phyloP scores from a whole-genome alignment of 768 basidiomycete genomes.

The Boletus speciosus region DNA sequence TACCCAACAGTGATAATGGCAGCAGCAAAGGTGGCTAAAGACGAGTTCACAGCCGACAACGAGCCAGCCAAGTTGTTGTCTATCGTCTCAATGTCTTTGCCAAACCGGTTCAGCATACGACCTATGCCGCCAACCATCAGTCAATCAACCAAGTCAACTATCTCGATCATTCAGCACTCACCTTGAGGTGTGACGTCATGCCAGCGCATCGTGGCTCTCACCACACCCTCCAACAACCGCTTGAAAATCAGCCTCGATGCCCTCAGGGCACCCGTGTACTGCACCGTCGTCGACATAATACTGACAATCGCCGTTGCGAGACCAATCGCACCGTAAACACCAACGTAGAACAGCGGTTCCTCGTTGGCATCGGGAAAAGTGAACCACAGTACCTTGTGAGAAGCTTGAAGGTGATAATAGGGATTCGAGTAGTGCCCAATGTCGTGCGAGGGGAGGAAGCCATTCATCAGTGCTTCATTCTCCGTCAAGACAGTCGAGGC shows the following conservation, averaged over 20 bases:
- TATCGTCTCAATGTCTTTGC: slow-evolving; percentile 85
- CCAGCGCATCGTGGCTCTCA: slow-evolving; percentile 81
- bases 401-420: slow-evolving; percentile 13
- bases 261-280: slow-evolving; percentile 52
- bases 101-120: slow-evolving; percentile 84
- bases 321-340: slow-evolving; percentile 62
- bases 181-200: slow-evolving; percentile 83
- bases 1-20: slow-evolving; percentile 71
- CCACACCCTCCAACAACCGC: slow-evolving; percentile 62
- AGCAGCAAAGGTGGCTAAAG: slow-evolving; percentile 72
- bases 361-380: slow-evolving; percentile 47
- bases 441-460: slow-evolving; percentile 20
- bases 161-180: slow-evolving; percentile 6
- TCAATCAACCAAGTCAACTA: background rate
- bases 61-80: slow-evolving; percentile 68
- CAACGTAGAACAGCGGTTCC: slow-evolving; percentile 70
- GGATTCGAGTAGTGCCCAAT: slow-evolving; percentile 13
- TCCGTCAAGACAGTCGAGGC: slow-evolving; percentile 21
- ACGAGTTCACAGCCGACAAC: slow-evolving; percentile 73
- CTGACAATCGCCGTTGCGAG: slow-evolving; percentile 45
- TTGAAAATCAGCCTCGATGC: slow-evolving; percentile 39
- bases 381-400: slow-evolving; percentile 14
- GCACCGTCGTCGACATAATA: slow-evolving; percentile 45
- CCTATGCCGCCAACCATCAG: slow-evolving; percentile 36
- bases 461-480: slow-evolving; percentile 29